Conservation (phyloP, 352 stramenopile genomes). For the Globisporangium acanthophoron region DNA sequence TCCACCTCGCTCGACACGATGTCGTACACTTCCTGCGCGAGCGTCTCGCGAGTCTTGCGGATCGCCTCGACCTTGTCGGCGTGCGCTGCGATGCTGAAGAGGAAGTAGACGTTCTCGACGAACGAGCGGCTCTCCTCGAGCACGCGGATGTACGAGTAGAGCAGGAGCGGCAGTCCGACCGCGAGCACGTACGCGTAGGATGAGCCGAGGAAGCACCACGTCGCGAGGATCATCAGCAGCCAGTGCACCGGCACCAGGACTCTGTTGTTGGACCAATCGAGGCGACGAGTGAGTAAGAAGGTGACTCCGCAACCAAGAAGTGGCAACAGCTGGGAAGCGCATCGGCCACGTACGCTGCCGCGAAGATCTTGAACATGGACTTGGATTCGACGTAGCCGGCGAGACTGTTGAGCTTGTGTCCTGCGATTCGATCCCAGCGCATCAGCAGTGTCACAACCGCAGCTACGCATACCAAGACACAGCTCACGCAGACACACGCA, state of each 20-base stretch:
- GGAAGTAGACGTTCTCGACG: slow-evolving; percentile 69
- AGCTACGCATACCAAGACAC: not conserved
- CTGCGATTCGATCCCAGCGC: slow-evolving; percentile 15
- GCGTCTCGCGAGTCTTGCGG: slow-evolving; percentile 41
- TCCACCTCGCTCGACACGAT: slow-evolving; percentile 50
- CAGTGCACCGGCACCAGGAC: slow-evolving; percentile 66
- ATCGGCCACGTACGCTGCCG: slow-evolving; percentile 33
- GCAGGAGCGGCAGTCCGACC: slow-evolving; percentile 47
- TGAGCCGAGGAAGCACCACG: slow-evolving; percentile 48
- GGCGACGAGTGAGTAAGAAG: slow-evolving; percentile 5
- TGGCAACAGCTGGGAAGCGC: not conserved
- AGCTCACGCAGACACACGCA: slow-evolving; percentile 15
- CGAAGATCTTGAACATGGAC: slow-evolving; percentile 82
- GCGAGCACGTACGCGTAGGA: slow-evolving; percentile 56
- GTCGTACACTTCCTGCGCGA: slow-evolving; percentile 52
- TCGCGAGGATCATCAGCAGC: slow-evolving; percentile 50
- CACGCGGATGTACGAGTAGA: slow-evolving; percentile 77
- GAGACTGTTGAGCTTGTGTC: slow-evolving; percentile 60
- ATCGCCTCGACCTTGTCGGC: slow-evolving; percentile 49
- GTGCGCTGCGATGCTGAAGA: slow-evolving; percentile 66
- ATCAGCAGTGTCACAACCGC: not conserved
- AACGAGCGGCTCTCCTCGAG: slow-evolving; percentile 74
- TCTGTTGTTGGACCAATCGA: slow-evolving; percentile 18
- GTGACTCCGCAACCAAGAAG: too few relatives aligned
- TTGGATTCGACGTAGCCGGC: slow-evolving; percentile 69